Base-by-base conservation (phyloP, 2,329 filamentous ascomycete species). In the Acarospora socialis region DNA sequence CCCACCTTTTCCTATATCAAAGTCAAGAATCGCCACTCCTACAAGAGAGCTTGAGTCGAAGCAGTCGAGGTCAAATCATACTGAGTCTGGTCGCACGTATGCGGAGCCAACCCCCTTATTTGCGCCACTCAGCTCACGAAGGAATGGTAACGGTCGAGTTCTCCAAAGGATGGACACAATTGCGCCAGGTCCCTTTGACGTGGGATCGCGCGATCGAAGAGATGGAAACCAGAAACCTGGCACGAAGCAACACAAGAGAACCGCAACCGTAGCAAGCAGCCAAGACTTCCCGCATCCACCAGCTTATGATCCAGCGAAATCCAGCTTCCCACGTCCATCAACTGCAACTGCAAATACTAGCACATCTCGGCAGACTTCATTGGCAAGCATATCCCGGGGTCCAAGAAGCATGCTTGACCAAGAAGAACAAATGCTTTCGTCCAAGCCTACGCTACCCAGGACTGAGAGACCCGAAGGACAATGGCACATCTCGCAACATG, bases 111-210 rank as follows among this genome's bases (percentile, higher is more conserved):
- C 32, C 7, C 18, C 25, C 21, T 50, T 45, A 36, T 64, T 63
- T 45, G 63, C 63, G 14, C 59, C 65, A 3, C 51, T 60, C 13
- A 73, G 62, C 39, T 68, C 70, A 16, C 51, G 50, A 20, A 48
- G 46, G 2, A 52, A 53, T 41, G 56, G 49, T 12, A 55, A 53
- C 36, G 56, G 51, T 29, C 60, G 52, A 32, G 45, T 81, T 17
- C 46, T 78, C 43, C 65, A 70, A 39, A 67, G 72, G 31, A 70
- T 81, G 63, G 68, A 80, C 42, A 66, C 59, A 6, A 76, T 81
- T 46, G 64, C 70, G 1, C 71, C 76, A 1, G 76, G 73, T 0
- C 76, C 77, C 0, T 80, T 81, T 44, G 70, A 73, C 40, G 51
- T 63, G 19, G 46, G 33, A 46, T 40, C 34, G 35, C 39, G 28